phyloP scores from a whole-genome alignment of 1,284 basidiomycete species.

The Gymnopus androsaceus region DNA sequence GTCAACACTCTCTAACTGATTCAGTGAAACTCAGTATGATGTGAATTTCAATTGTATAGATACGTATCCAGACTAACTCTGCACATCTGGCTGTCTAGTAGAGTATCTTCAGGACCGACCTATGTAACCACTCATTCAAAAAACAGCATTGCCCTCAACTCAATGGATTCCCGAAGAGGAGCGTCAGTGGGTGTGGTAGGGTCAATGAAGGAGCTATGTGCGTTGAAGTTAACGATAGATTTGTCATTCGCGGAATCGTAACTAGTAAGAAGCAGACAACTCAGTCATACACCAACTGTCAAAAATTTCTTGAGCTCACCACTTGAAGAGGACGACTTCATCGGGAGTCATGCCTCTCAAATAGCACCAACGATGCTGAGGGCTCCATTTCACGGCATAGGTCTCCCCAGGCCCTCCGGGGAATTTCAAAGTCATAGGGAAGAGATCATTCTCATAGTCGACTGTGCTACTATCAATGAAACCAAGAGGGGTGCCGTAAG shows the following conservation, averaged over 20 bases:
- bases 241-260: conserved; percentile 21
- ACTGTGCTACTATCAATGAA: conserved; percentile 64
- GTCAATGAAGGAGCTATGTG: conserved; percentile 32
- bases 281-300: not conserved
- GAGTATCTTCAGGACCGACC: too few species aligned
- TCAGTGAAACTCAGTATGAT: too few species aligned
- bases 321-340: conserved; percentile 62
- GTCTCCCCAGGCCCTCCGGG: conserved; percentile 62
- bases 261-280: conserved; percentile 3
- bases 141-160: conserved; percentile 33
- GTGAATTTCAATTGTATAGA: too few species aligned
- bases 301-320: conserved; percentile 46
- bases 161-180: conserved; percentile 32
- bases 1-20: too few species aligned
- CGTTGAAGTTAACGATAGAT: conserved; percentile 26
- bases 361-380: conserved; percentile 67
- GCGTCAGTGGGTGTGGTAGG: conserved; percentile 30
- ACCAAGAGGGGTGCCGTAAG: conserved; percentile 61
- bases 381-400: conserved; percentile 52
- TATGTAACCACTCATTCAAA: too few species aligned
- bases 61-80: too few species aligned
- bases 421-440: conserved; percentile 51
- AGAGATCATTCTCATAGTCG: conserved; percentile 45
- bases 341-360: conserved; percentile 61
- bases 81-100: too few species aligned